phyloP scores from a whole-genome alignment of 345 rosid genomes.

The Syzygium aqueum region DNA sequence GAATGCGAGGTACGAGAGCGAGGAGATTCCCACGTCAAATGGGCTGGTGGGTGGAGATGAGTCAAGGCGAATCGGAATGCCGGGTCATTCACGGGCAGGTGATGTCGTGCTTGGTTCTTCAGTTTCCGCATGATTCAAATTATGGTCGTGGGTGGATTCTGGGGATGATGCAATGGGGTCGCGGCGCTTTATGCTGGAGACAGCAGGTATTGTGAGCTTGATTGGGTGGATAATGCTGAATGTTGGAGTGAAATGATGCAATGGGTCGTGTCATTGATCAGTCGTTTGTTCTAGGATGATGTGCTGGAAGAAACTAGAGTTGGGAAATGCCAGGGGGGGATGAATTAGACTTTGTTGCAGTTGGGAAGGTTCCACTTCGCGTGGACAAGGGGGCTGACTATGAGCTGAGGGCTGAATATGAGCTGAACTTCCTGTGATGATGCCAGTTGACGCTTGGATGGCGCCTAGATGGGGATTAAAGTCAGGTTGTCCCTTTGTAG shows the following conservation, averaged over 20 bases:
- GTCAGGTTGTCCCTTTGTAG: background rate
- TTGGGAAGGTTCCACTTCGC: background rate
- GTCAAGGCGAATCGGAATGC: background rate
- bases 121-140: background rate
- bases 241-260: background rate
- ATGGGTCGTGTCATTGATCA: background rate
- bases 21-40: background rate
- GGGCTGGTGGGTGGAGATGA: background rate
- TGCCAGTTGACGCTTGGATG: background rate
- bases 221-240: background rate
- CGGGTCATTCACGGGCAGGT: background rate
- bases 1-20: background rate
- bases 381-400: background rate
- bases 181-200: background rate
- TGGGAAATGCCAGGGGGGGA: background rate
- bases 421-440: background rate
- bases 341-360: background rate
- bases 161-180: background rate
- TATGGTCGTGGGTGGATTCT: background rate
- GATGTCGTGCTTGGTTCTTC: background rate
- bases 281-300: background rate
- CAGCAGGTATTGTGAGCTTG: background rate
- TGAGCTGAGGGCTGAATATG: background rate
- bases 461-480: background rate
- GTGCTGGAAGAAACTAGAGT: background rate